These are phyloP conservation scores for Gelatoporia subvermispora DNA, from an alignment of 768 basidiomycete genomes.

Conservation along the genomic window DNA sequence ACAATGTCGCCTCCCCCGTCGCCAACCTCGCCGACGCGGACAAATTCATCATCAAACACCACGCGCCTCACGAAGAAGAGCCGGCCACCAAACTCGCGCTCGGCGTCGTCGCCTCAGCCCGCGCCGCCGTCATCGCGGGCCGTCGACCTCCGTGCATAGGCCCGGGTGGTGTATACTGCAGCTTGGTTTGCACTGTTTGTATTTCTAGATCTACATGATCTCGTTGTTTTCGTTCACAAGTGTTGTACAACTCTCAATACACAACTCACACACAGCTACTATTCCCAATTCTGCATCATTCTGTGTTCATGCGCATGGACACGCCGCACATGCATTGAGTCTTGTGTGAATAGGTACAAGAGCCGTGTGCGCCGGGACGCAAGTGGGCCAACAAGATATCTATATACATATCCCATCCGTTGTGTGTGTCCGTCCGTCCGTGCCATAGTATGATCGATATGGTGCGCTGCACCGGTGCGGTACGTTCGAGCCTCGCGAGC, in stretches of 20 bases:
- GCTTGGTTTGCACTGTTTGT: background rate
- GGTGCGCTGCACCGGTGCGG: too few species aligned
- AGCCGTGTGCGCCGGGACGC: too few species aligned
- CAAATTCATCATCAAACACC: background rate
- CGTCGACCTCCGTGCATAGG: constrained; percentile 24
- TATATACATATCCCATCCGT: too few species aligned
- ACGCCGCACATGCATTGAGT: too few species aligned
- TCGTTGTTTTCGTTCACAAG: too few species aligned
- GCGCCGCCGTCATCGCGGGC: constrained; percentile 13
- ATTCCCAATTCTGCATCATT: too few species aligned
- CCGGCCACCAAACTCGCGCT: constrained; percentile 1
- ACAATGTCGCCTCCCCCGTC: constrained; percentile 1
- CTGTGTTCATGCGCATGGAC: too few species aligned
- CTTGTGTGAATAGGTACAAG: too few species aligned
- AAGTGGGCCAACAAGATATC: too few species aligned
- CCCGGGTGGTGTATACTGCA: background rate
- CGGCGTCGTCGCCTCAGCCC: background rate
- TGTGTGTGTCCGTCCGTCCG: background rate
- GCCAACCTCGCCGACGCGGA: background rate
- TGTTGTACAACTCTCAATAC: too few species aligned
- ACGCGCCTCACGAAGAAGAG: constrained; percentile 6
- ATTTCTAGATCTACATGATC: background rate
- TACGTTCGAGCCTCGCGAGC: background rate
- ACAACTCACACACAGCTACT: too few species aligned
- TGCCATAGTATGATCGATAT: background rate